phyloP scores from a whole-genome alignment of 73 alveolate species.

The Diophrys sp. region DNA sequence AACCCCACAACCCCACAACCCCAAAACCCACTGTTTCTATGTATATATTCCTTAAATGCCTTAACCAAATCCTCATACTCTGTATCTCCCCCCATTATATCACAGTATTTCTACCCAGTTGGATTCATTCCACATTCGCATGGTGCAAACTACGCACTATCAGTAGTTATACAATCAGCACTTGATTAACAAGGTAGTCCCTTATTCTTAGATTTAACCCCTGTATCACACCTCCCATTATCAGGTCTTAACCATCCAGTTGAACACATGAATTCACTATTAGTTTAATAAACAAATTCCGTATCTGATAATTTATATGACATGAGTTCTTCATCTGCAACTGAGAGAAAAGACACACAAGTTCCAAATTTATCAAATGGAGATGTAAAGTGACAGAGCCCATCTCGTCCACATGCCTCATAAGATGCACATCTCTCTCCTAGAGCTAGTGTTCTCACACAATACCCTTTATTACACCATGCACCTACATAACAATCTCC shows the following conservation, averaged over 20 bases:
- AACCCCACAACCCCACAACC: too few species aligned
- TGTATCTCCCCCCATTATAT: constrained; percentile 37
- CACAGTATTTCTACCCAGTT: constrained; percentile 42
- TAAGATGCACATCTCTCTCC: constrained; percentile 22
- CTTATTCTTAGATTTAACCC: constrained; percentile 14
- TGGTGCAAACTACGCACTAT: constrained; percentile 10
- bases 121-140: constrained; percentile 41
- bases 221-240: too few species aligned
- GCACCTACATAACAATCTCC: constrained; percentile 32
- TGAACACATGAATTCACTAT: constrained; percentile 20
- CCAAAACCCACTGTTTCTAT: too few species aligned
- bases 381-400: constrained; percentile 16
- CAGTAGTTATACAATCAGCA: constrained; percentile 39
- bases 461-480: constrained; percentile 12
- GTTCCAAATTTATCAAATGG: constrained; percentile 10
- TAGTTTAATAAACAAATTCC: neutral
- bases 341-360: constrained; percentile 14
- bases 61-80: constrained; percentile 5
- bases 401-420: constrained; percentile 36
- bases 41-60: constrained; percentile 16
- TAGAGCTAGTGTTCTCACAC: constrained; percentile 16
- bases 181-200: constrained; percentile 36
- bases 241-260: constrained; percentile 28
- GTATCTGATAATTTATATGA: neutral
- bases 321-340: constrained; percentile 24